These are phyloP conservation scores for Tolypocladium capitatum DNA, from an alignment of 2,329 filamentous ascomycete genomes.

Conservation along the genomic window DNA sequence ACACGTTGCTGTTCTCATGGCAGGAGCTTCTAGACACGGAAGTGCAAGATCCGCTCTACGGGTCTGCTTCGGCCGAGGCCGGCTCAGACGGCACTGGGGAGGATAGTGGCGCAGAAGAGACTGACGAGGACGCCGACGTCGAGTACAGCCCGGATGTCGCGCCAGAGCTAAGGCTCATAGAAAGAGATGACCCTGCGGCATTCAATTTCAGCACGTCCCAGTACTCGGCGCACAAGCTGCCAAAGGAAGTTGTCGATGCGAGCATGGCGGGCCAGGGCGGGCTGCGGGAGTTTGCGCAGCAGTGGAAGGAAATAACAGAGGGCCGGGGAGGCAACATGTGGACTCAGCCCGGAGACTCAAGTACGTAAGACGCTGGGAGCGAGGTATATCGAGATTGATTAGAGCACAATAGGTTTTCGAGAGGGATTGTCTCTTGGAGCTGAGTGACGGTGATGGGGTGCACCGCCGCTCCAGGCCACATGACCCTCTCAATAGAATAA, in stretches of 20 bases:
- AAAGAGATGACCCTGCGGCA: constrained; percentile 75
- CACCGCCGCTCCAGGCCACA: background rate
- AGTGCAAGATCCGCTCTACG: constrained; percentile 44
- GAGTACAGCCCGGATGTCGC: constrained; percentile 44
- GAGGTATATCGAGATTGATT: no score
- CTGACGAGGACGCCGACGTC: constrained; percentile 25
- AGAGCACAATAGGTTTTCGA: background rate
- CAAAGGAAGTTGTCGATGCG: constrained; percentile 76
- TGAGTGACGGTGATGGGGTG: background rate
- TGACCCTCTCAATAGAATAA: background rate
- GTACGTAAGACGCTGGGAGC: background rate
- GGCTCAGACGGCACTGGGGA: constrained; percentile 19
- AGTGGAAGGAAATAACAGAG: constrained; percentile 53
- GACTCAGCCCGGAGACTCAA: constrained; percentile 15
- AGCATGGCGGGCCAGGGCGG: constrained; percentile 56
- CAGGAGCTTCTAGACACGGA: constrained; percentile 65
- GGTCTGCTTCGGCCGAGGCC: constrained; percentile 19
- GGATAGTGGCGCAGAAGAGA: constrained; percentile 24
- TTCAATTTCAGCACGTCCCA: constrained; percentile 75
- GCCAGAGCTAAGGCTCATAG: constrained; percentile 72
- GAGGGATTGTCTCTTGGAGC: background rate
- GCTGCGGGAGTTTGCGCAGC: constrained; percentile 65
- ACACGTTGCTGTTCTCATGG: constrained; percentile 84
- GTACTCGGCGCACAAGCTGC: constrained; percentile 91
- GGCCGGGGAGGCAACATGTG: constrained; percentile 26